Evolutionary conservation across 352 stramenopile species (phyloP), one percentile per base, ranked within the genome.

Genomic region (Phytophthora pinifolia): DNA sequence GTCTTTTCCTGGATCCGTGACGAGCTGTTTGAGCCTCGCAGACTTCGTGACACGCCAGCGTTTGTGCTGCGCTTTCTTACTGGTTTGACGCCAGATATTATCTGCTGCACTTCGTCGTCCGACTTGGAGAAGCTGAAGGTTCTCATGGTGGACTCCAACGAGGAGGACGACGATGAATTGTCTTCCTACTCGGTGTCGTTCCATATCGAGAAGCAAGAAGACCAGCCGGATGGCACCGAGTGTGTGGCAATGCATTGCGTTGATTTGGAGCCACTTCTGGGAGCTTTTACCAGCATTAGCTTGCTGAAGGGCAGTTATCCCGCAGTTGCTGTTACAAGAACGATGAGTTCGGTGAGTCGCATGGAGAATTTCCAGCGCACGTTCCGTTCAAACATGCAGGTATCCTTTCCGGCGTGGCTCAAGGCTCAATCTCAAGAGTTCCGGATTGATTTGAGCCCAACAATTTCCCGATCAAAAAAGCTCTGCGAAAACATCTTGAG

Each of bases 1-100:
- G 39, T 88, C 10, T 93, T 91, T 62, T 58, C 69, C 2, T 93
- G 83, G 80, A 58, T 93, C 7, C 47, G 65, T 25, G 73, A 86
- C 30, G 44, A 62, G 4, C 41, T 76, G 5, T 88, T 91, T 51
- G 48, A 77, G 1, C 54, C 66, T 0, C 38, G 70, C 32, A 39
- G 27, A 0, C 60, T 91, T 36, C 81, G 81, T 3, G 72, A 77
- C 22, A 84, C 72, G 0, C 65, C 80, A 13, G 73, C 80, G 10
- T 88, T 88, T 36, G 67, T 88, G 25, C 38, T 93, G 22, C 80
- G 80, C 0, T 85, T 89, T 57, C 35, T 78, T 3, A 65, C 65
- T 9, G 61, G 53, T 9, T 63, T 78, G 33, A 65, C 50, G 6
- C 37, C 65, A 1, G 65, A 72, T 9, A 50, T 74, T 10, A 37